Conservation (phyloP, 371 early-diverging fungal species). For the Rhizopus arrhizus region DNA sequence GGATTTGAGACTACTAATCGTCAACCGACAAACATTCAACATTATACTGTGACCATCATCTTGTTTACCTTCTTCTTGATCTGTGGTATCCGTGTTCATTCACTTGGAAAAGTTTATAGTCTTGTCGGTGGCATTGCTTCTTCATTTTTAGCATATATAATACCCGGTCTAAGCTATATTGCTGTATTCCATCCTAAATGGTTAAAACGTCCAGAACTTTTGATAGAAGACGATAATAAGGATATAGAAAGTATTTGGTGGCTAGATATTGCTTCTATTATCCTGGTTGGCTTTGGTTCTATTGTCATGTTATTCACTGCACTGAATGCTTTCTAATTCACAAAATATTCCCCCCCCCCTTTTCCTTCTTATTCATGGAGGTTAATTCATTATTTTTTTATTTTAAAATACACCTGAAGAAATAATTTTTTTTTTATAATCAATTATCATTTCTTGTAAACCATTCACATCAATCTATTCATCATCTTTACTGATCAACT, state of each 20-base stretch:
- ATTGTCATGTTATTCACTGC: slow-evolving; percentile 29
- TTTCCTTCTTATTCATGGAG: too few relatives aligned
- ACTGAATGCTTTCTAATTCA: slow-evolving; percentile 10
- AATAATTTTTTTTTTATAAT: too few relatives aligned
- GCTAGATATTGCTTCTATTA: slow-evolving; percentile 29
- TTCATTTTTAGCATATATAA: slow-evolving; percentile 60
- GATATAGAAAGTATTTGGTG: slow-evolving; percentile 22
- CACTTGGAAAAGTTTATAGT: slow-evolving; percentile 58
- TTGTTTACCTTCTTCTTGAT: slow-evolving; percentile 47
- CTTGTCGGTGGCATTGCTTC: slow-evolving; percentile 61
- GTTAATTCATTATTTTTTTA: too few relatives aligned
- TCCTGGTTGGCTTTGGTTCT: slow-evolving; percentile 26
- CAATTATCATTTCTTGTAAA: too few relatives aligned
- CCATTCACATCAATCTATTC: too few relatives aligned
- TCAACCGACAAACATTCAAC: slow-evolving; percentile 48
- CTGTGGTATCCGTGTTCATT: slow-evolving; percentile 47
- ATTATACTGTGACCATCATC: slow-evolving; percentile 47
- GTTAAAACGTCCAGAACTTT: slow-evolving; percentile 11
- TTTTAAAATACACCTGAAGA: too few relatives aligned
- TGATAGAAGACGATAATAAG: not conserved
- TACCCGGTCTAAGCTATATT: slow-evolving; percentile 55
- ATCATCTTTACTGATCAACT: too few relatives aligned
- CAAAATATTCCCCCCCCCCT: too few relatives aligned
- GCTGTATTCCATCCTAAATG: slow-evolving; percentile 33
- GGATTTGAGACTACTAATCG: slow-evolving; percentile 51